phyloP scores from a whole-genome alignment of 2,329 filamentous ascomycete genomes.

The Microascus cirrosus region DNA sequence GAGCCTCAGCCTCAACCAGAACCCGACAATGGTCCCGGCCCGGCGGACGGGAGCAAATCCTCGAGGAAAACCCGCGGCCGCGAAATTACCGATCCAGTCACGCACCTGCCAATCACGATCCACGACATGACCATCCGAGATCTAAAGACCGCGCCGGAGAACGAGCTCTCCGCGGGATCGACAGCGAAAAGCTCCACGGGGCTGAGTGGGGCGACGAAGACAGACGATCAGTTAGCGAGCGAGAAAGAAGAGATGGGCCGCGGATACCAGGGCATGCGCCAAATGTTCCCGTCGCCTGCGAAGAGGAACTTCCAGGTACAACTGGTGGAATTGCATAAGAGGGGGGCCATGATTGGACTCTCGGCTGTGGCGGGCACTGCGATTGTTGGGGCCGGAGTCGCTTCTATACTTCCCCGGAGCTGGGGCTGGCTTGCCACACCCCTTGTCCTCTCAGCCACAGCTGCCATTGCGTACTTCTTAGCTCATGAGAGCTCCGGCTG shows the following conservation, averaged over 20 bases:
- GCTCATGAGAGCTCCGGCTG: not conserved
- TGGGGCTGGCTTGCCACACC: not conserved
- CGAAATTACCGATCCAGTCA: conserved; percentile 62
- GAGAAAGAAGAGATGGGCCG: not conserved
- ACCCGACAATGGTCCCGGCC: too few relatives aligned
- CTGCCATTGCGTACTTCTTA: not conserved
- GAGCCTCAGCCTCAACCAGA: too few relatives aligned
- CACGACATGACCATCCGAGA: conserved; percentile 58
- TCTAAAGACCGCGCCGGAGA: conserved; percentile 21
- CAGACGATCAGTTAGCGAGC: not conserved
- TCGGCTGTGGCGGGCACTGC: not conserved
- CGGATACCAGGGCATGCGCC: not conserved
- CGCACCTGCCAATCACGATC: conserved; percentile 56
- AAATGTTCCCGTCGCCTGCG: conserved; percentile 1
- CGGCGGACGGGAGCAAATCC: too few relatives aligned
- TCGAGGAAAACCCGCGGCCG: conserved; percentile 23
- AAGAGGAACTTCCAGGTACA: not conserved
- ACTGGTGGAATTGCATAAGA: not conserved
- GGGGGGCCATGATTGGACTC: not conserved
- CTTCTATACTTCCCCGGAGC: not conserved
- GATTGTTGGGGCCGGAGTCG: not conserved
- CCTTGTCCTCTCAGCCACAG: not conserved
- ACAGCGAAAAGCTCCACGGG: not conserved
- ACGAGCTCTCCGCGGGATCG: not conserved
- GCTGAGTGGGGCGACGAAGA: not conserved